Base-by-base conservation (phyloP, 1,284 basidiomycete species). In the Omphalotus olearius region DNA sequence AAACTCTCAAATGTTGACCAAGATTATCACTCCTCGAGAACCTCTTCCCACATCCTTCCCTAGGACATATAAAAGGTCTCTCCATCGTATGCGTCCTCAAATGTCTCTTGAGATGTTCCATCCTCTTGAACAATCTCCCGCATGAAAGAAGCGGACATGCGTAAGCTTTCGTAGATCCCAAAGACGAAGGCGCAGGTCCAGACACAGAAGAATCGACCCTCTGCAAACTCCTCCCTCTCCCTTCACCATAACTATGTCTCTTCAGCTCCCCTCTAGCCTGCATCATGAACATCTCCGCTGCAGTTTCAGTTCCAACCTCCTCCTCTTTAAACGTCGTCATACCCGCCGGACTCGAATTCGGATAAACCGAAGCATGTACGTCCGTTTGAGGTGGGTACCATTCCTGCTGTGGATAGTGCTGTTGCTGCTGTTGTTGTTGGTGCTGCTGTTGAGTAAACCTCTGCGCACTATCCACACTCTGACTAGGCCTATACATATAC, bases 61-160 rank as follows among this genome's bases (percentile, higher is more conserved):
- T 72, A 50, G 75, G 69, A 65, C 93, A 93, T 50, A 74, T 72
- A 68, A 82, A 93, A 0, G 93, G 92, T 42, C 85, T 74, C 67
- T 94, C 92, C 75, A 90, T 79, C 37, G 91, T 93, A 64, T 95
- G 93, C n/a, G 91, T 93, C 50, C 91, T 78, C 33, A 93, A 70
- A 67, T 96, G 93, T 38, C 91, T 73, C 69, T 89, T 90, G 57
- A 95, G 74, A 64, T 95, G 91, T 64, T 95, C 93, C 72, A 88
- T 82, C 6, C 91, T 82, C 74, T 92, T 93, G 80, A 94, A 96
- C 55, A 87, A 71, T 55, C 87, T 75, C 3, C 86, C 83, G 64
- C 92, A 95, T 6, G 86, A 86, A 64, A 80, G 83, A 1, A 91
- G 74, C 20, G 89, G 89, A 66, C 91, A 93, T 41, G 83, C 78